phyloP scores from a whole-genome alignment of 2,329 filamentous ascomycete genomes.

The Zasmidium citrigriseum region DNA sequence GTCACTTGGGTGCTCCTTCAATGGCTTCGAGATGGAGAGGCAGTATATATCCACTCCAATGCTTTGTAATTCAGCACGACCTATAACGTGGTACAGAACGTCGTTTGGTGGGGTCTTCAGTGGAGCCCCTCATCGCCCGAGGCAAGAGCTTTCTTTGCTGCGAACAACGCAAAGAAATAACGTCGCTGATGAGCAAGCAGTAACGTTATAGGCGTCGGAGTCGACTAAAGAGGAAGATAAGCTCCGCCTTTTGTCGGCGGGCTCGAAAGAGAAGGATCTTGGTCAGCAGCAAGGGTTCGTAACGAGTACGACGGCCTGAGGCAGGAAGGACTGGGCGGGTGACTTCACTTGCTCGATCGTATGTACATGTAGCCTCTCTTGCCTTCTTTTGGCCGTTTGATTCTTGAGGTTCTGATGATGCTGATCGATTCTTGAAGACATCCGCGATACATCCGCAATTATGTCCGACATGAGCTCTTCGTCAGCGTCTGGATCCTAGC shows the following conservation, averaged over 20 bases:
- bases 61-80: background rate
- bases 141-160: background rate
- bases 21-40: background rate
- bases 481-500: too few species aligned
- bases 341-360: too few species aligned
- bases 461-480: too few species aligned
- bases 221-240: background rate
- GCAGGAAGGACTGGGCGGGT: background rate
- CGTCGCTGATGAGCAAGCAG: background rate
- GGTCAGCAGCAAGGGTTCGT: background rate
- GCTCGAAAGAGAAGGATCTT: background rate
- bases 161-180: background rate
- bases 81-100: background rate
- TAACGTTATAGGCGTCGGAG: background rate
- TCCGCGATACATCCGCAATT: too few species aligned
- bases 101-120: background rate
- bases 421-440: too few species aligned
- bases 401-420: too few species aligned
- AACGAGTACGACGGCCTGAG: background rate
- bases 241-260: background rate
- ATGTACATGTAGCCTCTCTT: too few species aligned
- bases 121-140: background rate
- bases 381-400: too few species aligned
- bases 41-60: background rate
- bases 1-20: background rate